Percentiles rank a stretch among this genome's conserved stretches.
phyloP scores from a whole-genome alignment of 2,329 filamentous ascomycete genomes.

The Hortaea sp. region DNA sequence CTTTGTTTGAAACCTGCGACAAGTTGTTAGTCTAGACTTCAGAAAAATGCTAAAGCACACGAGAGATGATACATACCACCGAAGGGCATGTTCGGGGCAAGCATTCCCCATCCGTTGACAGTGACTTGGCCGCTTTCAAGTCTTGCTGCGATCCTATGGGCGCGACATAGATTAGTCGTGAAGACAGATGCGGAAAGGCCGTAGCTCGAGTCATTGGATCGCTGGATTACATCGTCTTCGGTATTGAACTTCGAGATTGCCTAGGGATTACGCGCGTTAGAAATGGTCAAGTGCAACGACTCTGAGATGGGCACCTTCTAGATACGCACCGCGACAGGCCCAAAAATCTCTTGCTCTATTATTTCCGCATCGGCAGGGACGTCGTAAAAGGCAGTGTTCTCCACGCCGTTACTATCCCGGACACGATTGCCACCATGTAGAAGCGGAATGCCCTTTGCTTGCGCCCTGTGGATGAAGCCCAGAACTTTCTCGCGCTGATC shows the following conservation, averaged over 20 bases:
- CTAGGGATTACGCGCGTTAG: no score
- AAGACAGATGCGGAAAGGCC: conserved; percentile 28
- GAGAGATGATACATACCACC: conserved; percentile 16
- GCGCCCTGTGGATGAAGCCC: conserved; percentile 6
- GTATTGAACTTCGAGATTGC: conserved; percentile 19
- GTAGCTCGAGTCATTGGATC: conserved; percentile 30
- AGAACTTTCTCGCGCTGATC: conserved; percentile 36
- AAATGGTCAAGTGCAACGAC: no score
- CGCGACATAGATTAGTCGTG: conserved; percentile 28
- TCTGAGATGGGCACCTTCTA: conserved; percentile 6
- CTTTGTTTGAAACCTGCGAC: no score
- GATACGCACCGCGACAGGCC: conserved; percentile 27
- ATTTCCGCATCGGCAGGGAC: conserved; percentile 28
- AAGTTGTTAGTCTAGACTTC: no score
- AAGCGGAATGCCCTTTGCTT: no score
- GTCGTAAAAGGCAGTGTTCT: conserved; percentile 37
- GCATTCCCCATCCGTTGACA: conserved; percentile 15
- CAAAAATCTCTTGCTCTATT: conserved; percentile 27
- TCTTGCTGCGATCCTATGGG: conserved; percentile 29
- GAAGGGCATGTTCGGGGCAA: conserved; percentile 26
- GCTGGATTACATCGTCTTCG: conserved; percentile 26
- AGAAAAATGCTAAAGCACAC: no score
- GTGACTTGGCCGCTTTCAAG: conserved; percentile 31
- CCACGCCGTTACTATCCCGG: conserved; percentile 22
- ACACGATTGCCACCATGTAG: conserved; percentile 6